A percentile compares a stretch with the other conserved stretches of the same genome.
These are phyloP conservation scores for Cystoderma amianthinum DNA, from an alignment of 768 basidiomycete genomes.

Conservation along the genomic window DNA sequence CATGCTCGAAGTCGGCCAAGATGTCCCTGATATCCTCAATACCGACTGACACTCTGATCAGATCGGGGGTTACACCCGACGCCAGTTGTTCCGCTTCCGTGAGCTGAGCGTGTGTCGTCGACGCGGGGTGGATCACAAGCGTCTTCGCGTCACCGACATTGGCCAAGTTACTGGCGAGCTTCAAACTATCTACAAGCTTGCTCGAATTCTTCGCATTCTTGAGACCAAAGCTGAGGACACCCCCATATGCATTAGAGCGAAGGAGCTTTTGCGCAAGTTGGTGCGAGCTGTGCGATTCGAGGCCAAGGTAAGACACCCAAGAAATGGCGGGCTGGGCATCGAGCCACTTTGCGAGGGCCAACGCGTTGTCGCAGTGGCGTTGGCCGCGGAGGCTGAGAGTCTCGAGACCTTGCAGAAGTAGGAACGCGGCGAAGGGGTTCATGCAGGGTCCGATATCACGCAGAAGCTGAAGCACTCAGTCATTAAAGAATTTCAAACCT, in stretches of 20 bases:
- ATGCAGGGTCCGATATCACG: conserved; percentile 61
- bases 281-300: conserved; percentile 55
- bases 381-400: conserved; percentile 68
- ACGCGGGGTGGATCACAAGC: conserved; percentile 71
- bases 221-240: conserved; percentile 74
- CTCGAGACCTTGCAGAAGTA: conserved; percentile 74
- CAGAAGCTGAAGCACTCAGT: conserved; percentile 33
- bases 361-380: conserved; percentile 65
- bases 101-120: conserved; percentile 73
- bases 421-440: conserved; percentile 70
- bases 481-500: conserved; percentile 4
- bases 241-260: conserved; percentile 52
- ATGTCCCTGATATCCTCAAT: conserved; percentile 36
- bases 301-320: conserved; percentile 79
- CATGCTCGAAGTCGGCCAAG: conserved; percentile 33
- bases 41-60: conserved; percentile 55
- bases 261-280: conserved; percentile 49
- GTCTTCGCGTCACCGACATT: conserved; percentile 82
- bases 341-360: conserved; percentile 64
- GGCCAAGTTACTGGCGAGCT: conserved; percentile 64
- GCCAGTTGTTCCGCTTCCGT: conserved; percentile 49
- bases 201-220: conserved; percentile 45
- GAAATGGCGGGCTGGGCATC: conserved; percentile 56
- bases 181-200: conserved; percentile 62
- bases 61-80: conserved; percentile 69